These are phyloP conservation scores for Ensete ventricosum DNA, from an alignment of 176 grass and related monocot species.

Conservation along the genomic window DNA sequence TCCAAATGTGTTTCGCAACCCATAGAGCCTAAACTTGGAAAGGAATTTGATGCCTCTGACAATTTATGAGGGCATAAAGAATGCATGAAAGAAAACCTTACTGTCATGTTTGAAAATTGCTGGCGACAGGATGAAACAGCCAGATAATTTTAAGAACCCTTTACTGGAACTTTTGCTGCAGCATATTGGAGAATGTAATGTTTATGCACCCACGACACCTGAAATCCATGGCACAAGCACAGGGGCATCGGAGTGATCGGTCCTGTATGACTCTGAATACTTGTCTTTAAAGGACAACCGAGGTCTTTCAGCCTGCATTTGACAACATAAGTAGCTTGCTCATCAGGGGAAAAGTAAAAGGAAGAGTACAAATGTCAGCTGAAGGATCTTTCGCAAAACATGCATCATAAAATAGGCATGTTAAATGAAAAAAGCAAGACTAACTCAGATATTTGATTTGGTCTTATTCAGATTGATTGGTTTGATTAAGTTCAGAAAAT, in stretches of 20 bases:
- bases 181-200: neutral
- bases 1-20: neutral
- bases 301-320: slow-evolving; percentile 53
- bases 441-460: too few relatives aligned
- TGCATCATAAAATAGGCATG: too few relatives aligned
- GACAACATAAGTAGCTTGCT: slow-evolving; percentile 13
- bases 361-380: neutral
- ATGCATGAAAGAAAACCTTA: neutral
- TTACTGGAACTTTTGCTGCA: slow-evolving; percentile 18
- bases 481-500: too few relatives aligned
- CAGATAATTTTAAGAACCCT: neutral
- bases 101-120: neutral
- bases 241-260: slow-evolving; percentile 64
- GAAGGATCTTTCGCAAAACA: neutral
- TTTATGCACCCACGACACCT: slow-evolving; percentile 50
- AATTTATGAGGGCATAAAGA: slow-evolving; percentile 14
- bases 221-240: slow-evolving; percentile 88
- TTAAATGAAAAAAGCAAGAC: too few relatives aligned
- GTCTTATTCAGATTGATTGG: too few relatives aligned
- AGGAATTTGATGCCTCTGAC: neutral
- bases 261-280: slow-evolving; percentile 75
- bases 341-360: neutral
- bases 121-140: neutral
- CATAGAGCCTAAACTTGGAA: neutral
- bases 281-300: slow-evolving; percentile 74